These are phyloP conservation scores for Apiospora koreana DNA, from an alignment of 2,329 filamentous ascomycete species.

Conservation along the genomic window DNA sequence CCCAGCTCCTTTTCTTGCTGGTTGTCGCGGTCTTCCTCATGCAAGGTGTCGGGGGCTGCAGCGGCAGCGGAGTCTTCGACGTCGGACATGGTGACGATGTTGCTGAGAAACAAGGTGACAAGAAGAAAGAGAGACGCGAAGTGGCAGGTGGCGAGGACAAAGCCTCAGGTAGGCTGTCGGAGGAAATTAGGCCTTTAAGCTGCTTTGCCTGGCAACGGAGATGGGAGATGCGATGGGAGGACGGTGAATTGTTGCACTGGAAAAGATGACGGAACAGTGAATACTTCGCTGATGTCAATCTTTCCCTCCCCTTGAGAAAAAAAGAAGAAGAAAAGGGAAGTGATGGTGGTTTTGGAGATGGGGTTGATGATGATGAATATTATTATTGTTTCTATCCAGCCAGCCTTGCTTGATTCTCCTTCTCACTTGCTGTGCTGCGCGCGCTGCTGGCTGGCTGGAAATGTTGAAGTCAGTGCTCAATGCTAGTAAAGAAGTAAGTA, in stretches of 20 bases:
- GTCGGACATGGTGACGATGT: conserved; percentile 44
- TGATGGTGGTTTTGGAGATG: neutral
- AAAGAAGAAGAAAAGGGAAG: neutral
- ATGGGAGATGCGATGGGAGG: too few relatives aligned
- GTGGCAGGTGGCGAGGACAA: neutral
- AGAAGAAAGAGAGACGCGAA: neutral
- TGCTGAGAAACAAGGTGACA: neutral
- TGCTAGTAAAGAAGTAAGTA: too few relatives aligned
- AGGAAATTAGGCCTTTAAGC: neutral
- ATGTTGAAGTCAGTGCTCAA: neutral
- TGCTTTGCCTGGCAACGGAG: neutral
- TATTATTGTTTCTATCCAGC: neutral
- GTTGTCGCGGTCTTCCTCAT: conserved; percentile 28
- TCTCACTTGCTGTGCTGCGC: too few relatives aligned
- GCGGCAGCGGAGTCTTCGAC: conserved; percentile 40
- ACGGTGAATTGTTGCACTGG: neutral
- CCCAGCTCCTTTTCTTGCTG: conserved; percentile 37
- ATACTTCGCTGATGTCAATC: neutral
- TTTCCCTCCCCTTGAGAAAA: neutral
- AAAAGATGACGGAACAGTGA: neutral
- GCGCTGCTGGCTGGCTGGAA: neutral
- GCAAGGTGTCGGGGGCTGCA: conserved; percentile 34
- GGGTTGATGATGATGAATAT: neutral
- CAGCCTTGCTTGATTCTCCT: neutral
- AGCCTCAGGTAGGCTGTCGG: neutral